A percentile compares a stretch with the other conserved stretches of the same genome.
Conservation (phyloP, 495 filamentous ascomycete genomes). For the Aspergillus panamensis region DNA sequence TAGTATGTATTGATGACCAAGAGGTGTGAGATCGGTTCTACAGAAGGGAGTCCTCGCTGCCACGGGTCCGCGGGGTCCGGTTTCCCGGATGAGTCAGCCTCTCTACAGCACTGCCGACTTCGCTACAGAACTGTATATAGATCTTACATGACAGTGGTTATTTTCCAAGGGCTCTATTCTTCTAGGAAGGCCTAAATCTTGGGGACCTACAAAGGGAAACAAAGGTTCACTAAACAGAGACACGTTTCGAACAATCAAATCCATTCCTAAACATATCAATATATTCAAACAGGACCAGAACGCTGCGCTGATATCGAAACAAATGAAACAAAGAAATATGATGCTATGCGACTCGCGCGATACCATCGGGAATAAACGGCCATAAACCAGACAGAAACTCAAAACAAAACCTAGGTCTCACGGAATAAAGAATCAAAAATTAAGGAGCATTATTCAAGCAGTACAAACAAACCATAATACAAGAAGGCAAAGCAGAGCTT, state of each 20-base stretch:
- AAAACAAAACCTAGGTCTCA: constrained; percentile 12
- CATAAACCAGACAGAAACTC: constrained; percentile 12
- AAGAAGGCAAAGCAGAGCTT: constrained; percentile 18
- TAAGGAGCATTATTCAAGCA: constrained; percentile 20
- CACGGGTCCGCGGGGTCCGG: constrained; percentile 5
- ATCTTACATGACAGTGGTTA: too few relatives aligned
- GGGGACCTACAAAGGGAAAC: too few relatives aligned
- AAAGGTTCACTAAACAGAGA: background rate
- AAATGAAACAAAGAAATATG: constrained; percentile 14
- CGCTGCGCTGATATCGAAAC: constrained; percentile 29
- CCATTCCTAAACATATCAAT: constrained; percentile 15
- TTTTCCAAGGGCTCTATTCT: too few relatives aligned
- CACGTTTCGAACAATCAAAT: constrained; percentile 1
- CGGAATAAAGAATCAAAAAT: constrained; percentile 7
- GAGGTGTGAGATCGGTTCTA: background rate
- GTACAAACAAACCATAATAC: constrained; percentile 23
- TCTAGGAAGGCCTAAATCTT: too few relatives aligned
- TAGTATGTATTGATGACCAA: background rate
- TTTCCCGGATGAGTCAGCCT: background rate
- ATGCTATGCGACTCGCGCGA: constrained; percentile 18
- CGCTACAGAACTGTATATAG: too few relatives aligned
- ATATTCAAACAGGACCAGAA: constrained; percentile 11
- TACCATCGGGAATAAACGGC: constrained; percentile 13
- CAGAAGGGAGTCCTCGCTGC: background rate
- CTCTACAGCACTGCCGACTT: too few relatives aligned